Base-by-base conservation (phyloP, 306 rosid genomes). In the Quercus ilex region DNA sequence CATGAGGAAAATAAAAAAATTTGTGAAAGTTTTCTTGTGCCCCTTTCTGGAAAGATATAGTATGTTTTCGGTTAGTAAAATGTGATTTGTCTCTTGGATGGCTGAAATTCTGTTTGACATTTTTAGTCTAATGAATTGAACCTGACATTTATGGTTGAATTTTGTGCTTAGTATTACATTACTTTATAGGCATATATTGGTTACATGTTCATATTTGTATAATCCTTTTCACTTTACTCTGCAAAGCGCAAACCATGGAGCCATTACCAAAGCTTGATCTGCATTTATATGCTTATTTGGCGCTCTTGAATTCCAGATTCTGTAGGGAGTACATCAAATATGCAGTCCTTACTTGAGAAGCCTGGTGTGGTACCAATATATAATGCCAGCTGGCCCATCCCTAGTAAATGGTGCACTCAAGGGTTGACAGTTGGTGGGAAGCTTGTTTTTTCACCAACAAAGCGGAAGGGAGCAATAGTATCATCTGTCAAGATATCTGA, bases 401-500 rank as follows among this genome's bases (percentile, higher is more conserved):
- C 71, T 43, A 77, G 83, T 55, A 82, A 82, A 55, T 76, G 80
- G 55, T 79, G 68, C 81, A 60, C 83, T 81, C 94, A 85, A 71
- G 85, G 86, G 41, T 80, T 85, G 80, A 76, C 85, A 71, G 58
- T 76, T 75, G 80, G 87, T 55, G 84, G 81, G 79, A 90, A 85
- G 88, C 84, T 73, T 75, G 52, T 79, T 51, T 75, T 71, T 80
- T 82, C 80, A 73, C 75, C 75, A 38, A 78, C 67, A 76, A 90
- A 69, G 85, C 84, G 78, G 80, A 93, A 80, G 82, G 87, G 77
- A 64, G 65, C 84, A 23, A 73, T 67, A 55, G 83, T 89, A 46
- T 82, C 89, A 43, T 90, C 94, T 85, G 79, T 81, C 75, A 90
- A 96, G 84, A 53, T 92, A 75, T 79, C 92, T 19, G 98, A 93